Conservation (phyloP, 2,329 filamentous ascomycete genomes). For the Didymella pomorum region DNA sequence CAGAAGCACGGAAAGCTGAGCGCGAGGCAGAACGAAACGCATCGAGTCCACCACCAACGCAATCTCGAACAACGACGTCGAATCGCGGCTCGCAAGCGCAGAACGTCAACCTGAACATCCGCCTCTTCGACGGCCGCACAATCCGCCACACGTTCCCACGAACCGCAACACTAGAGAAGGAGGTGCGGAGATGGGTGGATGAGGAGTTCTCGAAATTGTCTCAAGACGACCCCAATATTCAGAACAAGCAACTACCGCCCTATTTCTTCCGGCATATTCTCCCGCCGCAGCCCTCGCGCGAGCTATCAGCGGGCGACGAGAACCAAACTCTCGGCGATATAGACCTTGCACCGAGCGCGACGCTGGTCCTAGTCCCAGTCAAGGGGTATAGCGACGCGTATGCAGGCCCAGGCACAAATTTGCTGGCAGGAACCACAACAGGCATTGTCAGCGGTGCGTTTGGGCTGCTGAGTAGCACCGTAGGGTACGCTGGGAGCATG, state of each 20-base stretch:
- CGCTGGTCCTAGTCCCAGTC: constrained; percentile 80
- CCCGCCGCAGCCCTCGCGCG: constrained; percentile 77
- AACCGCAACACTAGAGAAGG: constrained; percentile 65
- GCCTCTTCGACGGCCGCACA: constrained; percentile 83
- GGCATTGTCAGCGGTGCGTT: constrained; percentile 47
- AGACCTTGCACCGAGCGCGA: constrained; percentile 79
- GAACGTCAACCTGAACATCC: constrained; percentile 69
- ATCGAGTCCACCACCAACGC: constrained; percentile 13
- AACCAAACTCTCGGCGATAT: constrained; percentile 71
- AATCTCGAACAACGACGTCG: constrained; percentile 59
- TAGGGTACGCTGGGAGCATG: constrained; percentile 45
- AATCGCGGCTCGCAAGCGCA: constrained; percentile 43
- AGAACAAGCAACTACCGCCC: constrained; percentile 56
- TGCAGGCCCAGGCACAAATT: constrained; percentile 43
- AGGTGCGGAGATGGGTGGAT: constrained; percentile 82
- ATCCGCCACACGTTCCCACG: constrained; percentile 76
- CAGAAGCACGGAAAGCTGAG: constrained; percentile 48
- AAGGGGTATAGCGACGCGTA: constrained; percentile 69
- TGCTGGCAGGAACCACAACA: constrained; percentile 41
- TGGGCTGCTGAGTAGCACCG: constrained; percentile 45
- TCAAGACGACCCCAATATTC: constrained; percentile 32
- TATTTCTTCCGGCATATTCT: constrained; percentile 88
- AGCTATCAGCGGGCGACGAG: constrained; percentile 79
- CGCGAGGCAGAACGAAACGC: constrained; percentile 33
- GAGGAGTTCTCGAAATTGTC: constrained; percentile 36